These are phyloP conservation scores for Lophium mytilinum DNA, from an alignment of 495 filamentous ascomycete genomes.

Conservation along the genomic window DNA sequence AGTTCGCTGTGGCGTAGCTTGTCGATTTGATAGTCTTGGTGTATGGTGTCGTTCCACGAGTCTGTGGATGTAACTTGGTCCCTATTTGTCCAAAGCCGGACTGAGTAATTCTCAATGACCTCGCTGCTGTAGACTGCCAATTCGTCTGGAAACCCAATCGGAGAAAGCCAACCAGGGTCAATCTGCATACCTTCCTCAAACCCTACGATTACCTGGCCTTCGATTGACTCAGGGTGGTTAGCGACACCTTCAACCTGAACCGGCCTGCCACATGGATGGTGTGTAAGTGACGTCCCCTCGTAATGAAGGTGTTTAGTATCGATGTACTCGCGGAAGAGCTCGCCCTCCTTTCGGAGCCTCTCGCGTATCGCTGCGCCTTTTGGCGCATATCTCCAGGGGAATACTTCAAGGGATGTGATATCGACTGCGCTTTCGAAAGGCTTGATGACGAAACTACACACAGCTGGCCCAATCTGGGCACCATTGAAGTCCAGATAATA, in stretches of 20 bases:
- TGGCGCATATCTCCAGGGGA: background rate
- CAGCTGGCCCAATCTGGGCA: background rate
- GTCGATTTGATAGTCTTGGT: background rate
- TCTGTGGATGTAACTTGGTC: background rate
- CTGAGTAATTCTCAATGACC: background rate
- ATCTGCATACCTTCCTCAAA: background rate
- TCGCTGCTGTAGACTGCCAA: background rate
- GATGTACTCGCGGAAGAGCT: background rate
- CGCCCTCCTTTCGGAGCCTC: background rate
- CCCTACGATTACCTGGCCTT: background rate
- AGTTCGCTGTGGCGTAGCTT: background rate
- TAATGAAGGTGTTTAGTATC: background rate
- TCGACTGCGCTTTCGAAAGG: background rate
- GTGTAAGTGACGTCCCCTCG: background rate
- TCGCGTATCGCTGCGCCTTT: background rate
- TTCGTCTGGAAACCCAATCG: background rate
- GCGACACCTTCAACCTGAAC: background rate
- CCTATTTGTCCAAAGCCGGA: background rate
- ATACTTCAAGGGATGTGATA: background rate
- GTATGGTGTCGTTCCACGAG: background rate
- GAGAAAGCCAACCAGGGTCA: background rate
- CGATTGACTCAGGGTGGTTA: background rate
- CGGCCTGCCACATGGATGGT: background rate
- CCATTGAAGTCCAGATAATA: background rate
- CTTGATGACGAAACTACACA: background rate